phyloP scores from a whole-genome alignment of 1,139 yeast species.

The Geotrichum histeridarum region DNA sequence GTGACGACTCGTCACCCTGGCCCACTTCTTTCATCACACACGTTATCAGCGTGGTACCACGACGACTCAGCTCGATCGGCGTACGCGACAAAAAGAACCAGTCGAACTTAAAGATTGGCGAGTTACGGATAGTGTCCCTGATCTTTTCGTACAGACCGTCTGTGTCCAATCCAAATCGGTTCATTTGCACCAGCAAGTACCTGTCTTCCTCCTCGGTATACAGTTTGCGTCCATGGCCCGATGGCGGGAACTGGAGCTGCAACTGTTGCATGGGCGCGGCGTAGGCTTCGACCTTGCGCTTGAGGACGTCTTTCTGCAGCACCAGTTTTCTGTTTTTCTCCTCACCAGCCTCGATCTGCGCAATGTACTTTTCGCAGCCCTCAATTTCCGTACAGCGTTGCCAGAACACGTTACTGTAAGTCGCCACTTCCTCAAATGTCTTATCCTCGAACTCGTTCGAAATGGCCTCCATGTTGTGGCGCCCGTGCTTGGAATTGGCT shows the following conservation, averaged over 20 bases:
- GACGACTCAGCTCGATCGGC: slow-evolving; percentile 74
- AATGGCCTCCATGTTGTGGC: slow-evolving; percentile 55
- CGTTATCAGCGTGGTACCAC: slow-evolving; percentile 71
- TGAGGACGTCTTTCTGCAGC: slow-evolving; percentile 62
- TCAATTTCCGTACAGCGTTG: slow-evolving; percentile 62
- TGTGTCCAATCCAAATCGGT: slow-evolving; percentile 69
- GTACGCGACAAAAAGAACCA: slow-evolving; percentile 87
- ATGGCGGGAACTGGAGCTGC: slow-evolving; percentile 74
- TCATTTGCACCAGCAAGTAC: slow-evolving; percentile 65
- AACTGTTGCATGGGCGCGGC: slow-evolving; percentile 73
- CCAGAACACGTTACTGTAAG: slow-evolving; percentile 74
- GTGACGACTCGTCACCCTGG: not conserved
- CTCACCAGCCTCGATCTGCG: slow-evolving; percentile 88
- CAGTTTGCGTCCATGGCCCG: slow-evolving; percentile 73
- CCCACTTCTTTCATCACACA: slow-evolving; percentile 79
- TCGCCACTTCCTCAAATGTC: slow-evolving; percentile 59
- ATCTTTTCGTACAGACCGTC: slow-evolving; percentile 69
- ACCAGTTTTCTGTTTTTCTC: slow-evolving; percentile 61
- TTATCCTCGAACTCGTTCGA: slow-evolving; percentile 61
- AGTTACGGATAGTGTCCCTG: slow-evolving; percentile 65
- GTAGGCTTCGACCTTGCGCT: slow-evolving; percentile 56
- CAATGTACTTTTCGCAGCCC: slow-evolving; percentile 76
- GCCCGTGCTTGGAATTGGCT: slow-evolving; percentile 74
- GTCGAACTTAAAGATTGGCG: slow-evolving; percentile 78
- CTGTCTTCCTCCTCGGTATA: slow-evolving; percentile 86